Conservation (phyloP, 169 alveolate genomes). For the Eimeria sp. region DNA sequence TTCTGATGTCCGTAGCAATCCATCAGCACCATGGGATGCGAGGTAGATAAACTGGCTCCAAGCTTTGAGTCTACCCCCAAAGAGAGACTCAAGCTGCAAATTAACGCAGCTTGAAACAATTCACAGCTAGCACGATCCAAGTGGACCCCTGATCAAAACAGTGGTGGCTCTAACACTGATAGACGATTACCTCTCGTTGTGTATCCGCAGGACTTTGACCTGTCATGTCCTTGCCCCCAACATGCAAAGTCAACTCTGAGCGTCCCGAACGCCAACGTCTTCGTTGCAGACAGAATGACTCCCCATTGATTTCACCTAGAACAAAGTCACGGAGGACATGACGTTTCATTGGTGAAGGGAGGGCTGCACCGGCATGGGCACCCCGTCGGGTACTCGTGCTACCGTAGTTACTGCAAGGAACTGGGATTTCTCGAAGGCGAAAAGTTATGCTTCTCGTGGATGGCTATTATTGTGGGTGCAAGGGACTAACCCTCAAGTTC, state of each 20-base stretch:
- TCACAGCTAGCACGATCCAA: background rate
- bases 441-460: background rate
- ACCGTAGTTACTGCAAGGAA: background rate
- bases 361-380: background rate
- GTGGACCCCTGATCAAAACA: background rate
- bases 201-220: constrained; percentile 57
- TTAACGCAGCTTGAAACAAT: background rate
- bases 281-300: constrained; percentile 45
- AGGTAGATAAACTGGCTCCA: constrained; percentile 69
- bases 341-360: background rate
- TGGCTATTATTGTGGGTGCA: background rate
- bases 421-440: background rate
- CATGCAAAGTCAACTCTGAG: constrained; percentile 48
- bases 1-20: constrained; percentile 59
- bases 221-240: constrained; percentile 53
- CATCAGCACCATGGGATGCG: constrained; percentile 56
- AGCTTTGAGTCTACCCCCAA: constrained; percentile 57
- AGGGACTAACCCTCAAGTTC: constrained; percentile 47
- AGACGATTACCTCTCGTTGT: constrained; percentile 47
- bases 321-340: background rate
- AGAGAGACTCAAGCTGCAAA: constrained; percentile 65
- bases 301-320: constrained; percentile 53
- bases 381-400: background rate
- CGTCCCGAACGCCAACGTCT: constrained; percentile 79
- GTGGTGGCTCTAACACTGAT: background rate